Percentiles rank a stretch among this genome's conserved stretches.
Conservation (phyloP, 331 rosid genomes). For the Spiraea crenata region DNA sequence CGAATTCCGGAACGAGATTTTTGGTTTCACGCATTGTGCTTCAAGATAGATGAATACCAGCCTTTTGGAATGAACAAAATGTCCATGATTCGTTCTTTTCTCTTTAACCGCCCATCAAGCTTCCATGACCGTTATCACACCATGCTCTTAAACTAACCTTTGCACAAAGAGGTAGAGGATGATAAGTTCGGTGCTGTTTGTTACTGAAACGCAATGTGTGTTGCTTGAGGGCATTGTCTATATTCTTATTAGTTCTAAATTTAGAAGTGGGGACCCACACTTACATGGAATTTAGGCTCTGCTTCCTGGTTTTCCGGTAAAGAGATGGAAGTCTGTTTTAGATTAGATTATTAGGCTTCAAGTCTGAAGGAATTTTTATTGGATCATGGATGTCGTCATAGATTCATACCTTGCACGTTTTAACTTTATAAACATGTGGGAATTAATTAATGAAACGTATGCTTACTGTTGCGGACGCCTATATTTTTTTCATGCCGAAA, state of each 20-base stretch:
- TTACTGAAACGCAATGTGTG: conserved; percentile 24
- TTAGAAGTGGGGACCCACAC: neutral
- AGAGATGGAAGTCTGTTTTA: neutral
- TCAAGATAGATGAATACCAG: neutral
- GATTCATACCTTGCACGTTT: conserved; percentile 21
- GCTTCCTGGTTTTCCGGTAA: neutral
- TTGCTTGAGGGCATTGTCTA: neutral
- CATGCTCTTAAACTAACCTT: neutral
- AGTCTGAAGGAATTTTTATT: neutral
- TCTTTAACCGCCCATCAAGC: neutral
- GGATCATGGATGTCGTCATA: neutral
- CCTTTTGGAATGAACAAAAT: neutral
- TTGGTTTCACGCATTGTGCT: neutral
- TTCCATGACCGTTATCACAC: conserved; percentile 12
- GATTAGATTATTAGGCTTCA: neutral
- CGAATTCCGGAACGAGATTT: neutral
- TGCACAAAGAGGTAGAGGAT: neutral
- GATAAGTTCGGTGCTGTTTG: conserved; percentile 4
- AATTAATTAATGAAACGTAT: neutral
- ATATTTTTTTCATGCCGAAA: neutral
- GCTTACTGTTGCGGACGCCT: neutral
- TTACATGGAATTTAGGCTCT: neutral
- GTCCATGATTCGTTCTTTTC: neutral
- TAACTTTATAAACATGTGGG: neutral
- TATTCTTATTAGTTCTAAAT: neutral